Conservation (phyloP, 2,329 filamentous ascomycete species). For the Botrytis medusae region DNA sequence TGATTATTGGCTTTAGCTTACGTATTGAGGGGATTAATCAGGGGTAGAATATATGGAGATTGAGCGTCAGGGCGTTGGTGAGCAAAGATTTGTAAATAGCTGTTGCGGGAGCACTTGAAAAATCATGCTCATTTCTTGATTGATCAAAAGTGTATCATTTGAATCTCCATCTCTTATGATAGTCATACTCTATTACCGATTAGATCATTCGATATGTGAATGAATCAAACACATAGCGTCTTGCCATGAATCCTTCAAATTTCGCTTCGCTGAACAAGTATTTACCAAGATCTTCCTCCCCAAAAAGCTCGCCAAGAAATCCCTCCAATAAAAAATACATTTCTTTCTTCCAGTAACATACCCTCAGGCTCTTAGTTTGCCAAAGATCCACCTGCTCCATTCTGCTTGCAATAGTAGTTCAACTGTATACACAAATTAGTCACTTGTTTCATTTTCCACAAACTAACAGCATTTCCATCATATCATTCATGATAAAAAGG, state of each 20-base stretch:
- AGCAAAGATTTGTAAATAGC: rapidly evolving
- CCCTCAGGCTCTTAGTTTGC: neutral
- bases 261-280: neutral
- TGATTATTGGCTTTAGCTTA: slow-evolving; percentile 36
- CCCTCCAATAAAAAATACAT: neutral
- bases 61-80: neutral
- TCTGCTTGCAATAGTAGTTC: neutral
- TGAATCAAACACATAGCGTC: neutral
- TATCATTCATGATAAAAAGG: neutral
- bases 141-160: neutral
- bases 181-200: slow-evolving; percentile 1
- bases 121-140: neutral
- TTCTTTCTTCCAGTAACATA: neutral
- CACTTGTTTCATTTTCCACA: neutral
- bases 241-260: neutral
- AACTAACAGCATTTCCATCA: neutral
- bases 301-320: neutral
- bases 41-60: neutral
- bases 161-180: neutral
- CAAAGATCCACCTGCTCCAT: neutral
- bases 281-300: neutral
- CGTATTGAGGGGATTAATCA: neutral
- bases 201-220: neutral
- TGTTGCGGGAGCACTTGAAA: neutral
- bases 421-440: neutral